Base-by-base conservation (phyloP, 2,329 filamentous ascomycete genomes). In the Rutstroemia sp. region DNA sequence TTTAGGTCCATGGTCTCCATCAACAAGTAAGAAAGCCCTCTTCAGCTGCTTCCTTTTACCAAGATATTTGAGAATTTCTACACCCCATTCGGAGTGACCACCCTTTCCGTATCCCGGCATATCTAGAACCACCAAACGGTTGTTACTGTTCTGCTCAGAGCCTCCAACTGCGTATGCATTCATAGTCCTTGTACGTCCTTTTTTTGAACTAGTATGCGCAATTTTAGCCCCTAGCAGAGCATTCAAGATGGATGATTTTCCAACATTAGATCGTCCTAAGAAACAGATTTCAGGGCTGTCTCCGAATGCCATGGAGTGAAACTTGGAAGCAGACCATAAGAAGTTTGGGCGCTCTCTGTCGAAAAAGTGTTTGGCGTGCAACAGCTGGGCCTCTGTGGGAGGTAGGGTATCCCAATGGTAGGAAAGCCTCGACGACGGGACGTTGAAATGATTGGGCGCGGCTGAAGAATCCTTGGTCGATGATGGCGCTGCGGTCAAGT, bases 71-170 rank as follows among this genome's bases (percentile, higher is more conserved):
- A 87, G 75, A 58, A 87, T 85, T 68, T 88, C 81, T 23, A 70
- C 66, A 0, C 86, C 86, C 84, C 85, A 88, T 63, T 81, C 79
- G 8, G 74, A 69, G 36, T 78, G 71, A 64, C 80, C 83, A 1
- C 78, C 83, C 56, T 80, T 77, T 4, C 86, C 86, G 65, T 89
- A 89, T 0, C 86, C 86, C 1, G 86, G 86, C 79, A 86, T 86
- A 68, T 89, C 86, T 19, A 89, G 73, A 36, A 89, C 75, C 0
- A 84, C 77, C 27, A 87, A 65, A 50, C 67, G 63, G 19, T 66
- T 64, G 38, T 60, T 61, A 5, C 59, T 58, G 27, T 66, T 56
- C 19, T 67, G 62, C 16, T 64, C 58, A 19, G 51, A 54, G 70
- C 75, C 48, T n/a, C 81, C 75, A 19, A 87, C 74, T 2, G 78